Evolutionary conservation across 2,329 filamentous ascomycete genomes (phyloP), one percentile per base, ranked within the genome.

Genomic region (Colletotrichum siamense): DNA sequence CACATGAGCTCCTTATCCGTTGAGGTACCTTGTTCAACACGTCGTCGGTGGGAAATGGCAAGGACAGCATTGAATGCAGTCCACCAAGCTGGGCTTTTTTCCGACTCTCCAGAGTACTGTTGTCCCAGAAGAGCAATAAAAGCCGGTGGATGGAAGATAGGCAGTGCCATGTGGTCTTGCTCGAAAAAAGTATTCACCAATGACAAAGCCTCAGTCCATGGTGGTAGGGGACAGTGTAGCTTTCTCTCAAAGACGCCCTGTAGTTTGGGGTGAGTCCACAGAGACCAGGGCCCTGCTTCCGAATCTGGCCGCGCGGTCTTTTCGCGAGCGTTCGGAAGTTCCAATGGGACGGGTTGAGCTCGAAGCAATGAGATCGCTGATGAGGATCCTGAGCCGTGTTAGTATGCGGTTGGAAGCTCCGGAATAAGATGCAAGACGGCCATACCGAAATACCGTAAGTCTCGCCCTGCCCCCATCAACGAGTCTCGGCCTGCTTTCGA

Each of bases 201-300:
- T 18, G 55, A 59, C 22, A 59, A 6, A 59, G 55, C 55, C 5
- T 28, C 55, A 18, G 24, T 28, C 55, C 55, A 59, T 18, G 55
- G 16, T 59, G 55, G 55, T 0, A 59, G 55, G 0, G 55, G 24
- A 28, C 55, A 28, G 26, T 59, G 55, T 4, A 59, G 13, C 24
- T 28, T 24, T 10, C 1, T 81, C 22, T 81, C 59, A 34, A 74
- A 59, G 4, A 74, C 57, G 22, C 13, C 6, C 24, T 70, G 71
- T 15, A 74, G 2, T 18, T 24, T 36, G 26, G 59, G 59, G 8
- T 74, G 71, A 3, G 36, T 69, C 71, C 71, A 74, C 0, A 63
- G 44, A 39, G 71, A 74, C 69, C 44, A 74, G 10, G 65, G 59
- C 6, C 30, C 71, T 3, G 39, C 44, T 8, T 32, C 24, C 3